Evolutionary conservation across 1,284 basidiomycete species (phyloP).

Genomic region (Leccinum variabile): DNA sequence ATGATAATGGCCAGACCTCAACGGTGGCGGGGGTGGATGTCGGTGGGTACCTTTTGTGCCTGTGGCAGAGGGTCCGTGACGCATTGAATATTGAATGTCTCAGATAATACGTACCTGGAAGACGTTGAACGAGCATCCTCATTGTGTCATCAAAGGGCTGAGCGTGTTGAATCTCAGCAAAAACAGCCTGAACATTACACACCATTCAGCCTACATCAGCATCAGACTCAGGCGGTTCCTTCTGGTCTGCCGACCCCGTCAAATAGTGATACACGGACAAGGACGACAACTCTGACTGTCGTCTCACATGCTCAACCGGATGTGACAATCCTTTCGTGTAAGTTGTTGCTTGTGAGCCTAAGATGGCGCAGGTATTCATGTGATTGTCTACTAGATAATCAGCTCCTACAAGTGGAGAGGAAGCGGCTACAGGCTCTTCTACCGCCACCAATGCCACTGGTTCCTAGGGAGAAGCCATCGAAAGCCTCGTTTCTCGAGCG

Average conservation of each 20-base stretch:
- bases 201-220: not conserved
- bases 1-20: not conserved
- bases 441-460: not conserved
- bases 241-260: not conserved
- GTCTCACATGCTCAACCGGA: not conserved
- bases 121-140: not conserved
- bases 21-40: not conserved
- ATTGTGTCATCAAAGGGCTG: not conserved
- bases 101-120: constrained; percentile 11
- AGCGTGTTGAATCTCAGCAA: not conserved
- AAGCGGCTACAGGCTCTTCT: not conserved
- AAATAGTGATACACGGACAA: not conserved
- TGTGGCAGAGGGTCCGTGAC: not conserved
- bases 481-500: constrained; percentile 12
- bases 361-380: not conserved
- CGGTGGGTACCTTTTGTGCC: constrained; percentile 6
- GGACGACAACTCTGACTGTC: not conserved
- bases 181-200: not conserved
- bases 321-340: constrained; percentile 1
- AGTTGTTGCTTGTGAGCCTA: not conserved
- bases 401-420: constrained; percentile 1
- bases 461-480: constrained; percentile 1
- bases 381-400: constrained; percentile 9
- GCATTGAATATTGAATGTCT: not conserved
- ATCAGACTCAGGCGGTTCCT: not conserved